These are phyloP conservation scores for Cyclotella distinguenda DNA, from an alignment of 108 stramenopile species.

Conservation along the genomic window DNA sequence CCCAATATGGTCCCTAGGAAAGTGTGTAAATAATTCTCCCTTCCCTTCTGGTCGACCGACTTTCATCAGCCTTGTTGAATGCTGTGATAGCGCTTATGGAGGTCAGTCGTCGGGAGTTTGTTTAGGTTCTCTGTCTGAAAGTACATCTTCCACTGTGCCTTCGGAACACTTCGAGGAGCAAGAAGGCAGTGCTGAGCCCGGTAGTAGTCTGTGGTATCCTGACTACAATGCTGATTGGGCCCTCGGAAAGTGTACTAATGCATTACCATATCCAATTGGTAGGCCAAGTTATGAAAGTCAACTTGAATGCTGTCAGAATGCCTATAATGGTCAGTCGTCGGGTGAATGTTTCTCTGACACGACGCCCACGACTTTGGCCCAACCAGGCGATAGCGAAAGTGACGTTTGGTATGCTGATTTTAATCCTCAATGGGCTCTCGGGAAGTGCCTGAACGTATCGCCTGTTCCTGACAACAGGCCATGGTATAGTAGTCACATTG, in stretches of 20 bases:
- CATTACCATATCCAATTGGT: constrained; percentile 6
- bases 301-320: constrained; percentile 4
- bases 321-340: constrained; percentile 1
- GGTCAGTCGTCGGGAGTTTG: constrained; percentile 17
- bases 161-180: not conserved
- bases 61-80: constrained; percentile 8
- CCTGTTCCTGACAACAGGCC: constrained; percentile 20
- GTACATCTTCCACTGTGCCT: not conserved
- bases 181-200: not conserved
- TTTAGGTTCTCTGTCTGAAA: not conserved
- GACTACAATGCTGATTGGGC: constrained; percentile 14
- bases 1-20: constrained; percentile 6
- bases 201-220: not conserved
- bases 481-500: constrained; percentile 7
- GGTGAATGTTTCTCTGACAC: constrained; percentile 1
- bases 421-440: constrained; percentile 8
- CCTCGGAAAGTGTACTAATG: constrained; percentile 7
- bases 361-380: not conserved
- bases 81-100: constrained; percentile 16
- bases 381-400: no score
- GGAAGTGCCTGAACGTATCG: constrained; percentile 13
- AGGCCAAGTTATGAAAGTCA: not conserved
- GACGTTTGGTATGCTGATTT: constrained; percentile 15
- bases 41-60: constrained; percentile 15
- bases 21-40: constrained; percentile 5